Evolutionary conservation across 2,329 filamentous ascomycete genomes (phyloP), one percentile per base, ranked within the genome.

Genomic region (Ciborinia camelliae): DNA sequence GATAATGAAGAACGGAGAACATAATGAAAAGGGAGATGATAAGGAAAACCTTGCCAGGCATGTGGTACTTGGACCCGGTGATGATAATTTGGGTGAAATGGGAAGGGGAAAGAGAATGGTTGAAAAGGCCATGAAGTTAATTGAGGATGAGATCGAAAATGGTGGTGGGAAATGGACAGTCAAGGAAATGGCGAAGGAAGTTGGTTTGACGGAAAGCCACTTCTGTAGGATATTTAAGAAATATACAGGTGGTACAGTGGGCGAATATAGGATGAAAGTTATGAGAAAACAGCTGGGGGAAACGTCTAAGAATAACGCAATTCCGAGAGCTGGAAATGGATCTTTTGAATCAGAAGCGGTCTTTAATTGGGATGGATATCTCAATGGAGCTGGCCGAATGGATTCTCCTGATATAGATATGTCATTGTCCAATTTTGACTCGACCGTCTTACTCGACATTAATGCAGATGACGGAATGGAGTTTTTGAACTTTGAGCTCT

Each of bases 141-240:
- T 47, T 23, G 20, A 35, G 12, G 35, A n/a, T 9, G 55, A 58
- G 41, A 9, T 47, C 12, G 41, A 15, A 14, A 26, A 35, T 20
- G 55, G 28, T 20, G 41, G 15, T 60, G 58, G 53, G 55, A 74
- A 71, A 54, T 72, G 77, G 65, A 79, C 75, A 52, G 68, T 84
- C 57, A 77, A 80, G 39, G 76, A 79, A 28, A 75, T 87, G 71
- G 84, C 84, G 9, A 76, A 73, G 51, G 77, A 78, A 70, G 81
- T 81, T 6, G 81, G 81, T 0, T 73, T 86, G 45, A 84, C 83
- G 12, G 82, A 83, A 61, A 81, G 84, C 74, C 84, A 87, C 71
- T 84, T 87, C 59, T 82, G 85, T 69, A 80, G 84, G 30, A 79
- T 84, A 5, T 87, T 87, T 71, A 86, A 84, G 73, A 80, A 80